Evolutionary conservation across 1,284 basidiomycete species (phyloP), one percentile per base, ranked within the genome.

Genomic region (Ganoderma lucidum): DNA sequence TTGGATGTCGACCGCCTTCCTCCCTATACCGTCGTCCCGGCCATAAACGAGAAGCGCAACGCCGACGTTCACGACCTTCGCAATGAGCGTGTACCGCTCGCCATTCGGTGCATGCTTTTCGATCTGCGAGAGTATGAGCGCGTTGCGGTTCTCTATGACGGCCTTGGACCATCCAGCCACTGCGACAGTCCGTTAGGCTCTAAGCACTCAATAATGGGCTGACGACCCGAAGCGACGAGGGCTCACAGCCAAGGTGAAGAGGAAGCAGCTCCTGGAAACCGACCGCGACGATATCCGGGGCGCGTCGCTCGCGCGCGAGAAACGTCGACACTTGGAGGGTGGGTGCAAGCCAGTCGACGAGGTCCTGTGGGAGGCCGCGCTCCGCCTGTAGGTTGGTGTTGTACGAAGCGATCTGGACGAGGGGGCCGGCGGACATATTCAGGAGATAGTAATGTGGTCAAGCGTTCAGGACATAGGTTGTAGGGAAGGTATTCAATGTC

Each of bases 261-360:
- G 95, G 95, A 12, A 96, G 84, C 55, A 96, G 86, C 78, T 97
- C 95, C 77, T 97, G 95, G 75, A 97, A 96, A 14, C 95, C 95
- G 60, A 97, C 91, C 0, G 92, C 95, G 65, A 96, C 89, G 44
- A 97, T 90, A 79, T 96, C 96, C 41, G 93, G 90, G 2, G 90
- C 88, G 63, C 87, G 83, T 30, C 82, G 84, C 65, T 85, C 84
- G 63, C 83, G 84, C 48, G 90, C 85, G 48, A 93, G 87, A 76
- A 93, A 93, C 44, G 81, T 85, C 32, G 93, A 93, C 6, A 93
- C 91, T 70, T 90, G 90, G 10, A 95, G 81, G 0, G 93, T 93
- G 44, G 93, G 93, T 14, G 88, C 84, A 44, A 95, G 85, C 93
- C 93, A 95, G 82, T 94, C 93, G 8, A 95, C 93, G 55, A 95